A percentile compares a stretch with the other conserved stretches of the same genome.
phyloP scores from a whole-genome alignment of 225 moss, liverwort and hornwort genomes.

The Marchantia paleacea region DNA sequence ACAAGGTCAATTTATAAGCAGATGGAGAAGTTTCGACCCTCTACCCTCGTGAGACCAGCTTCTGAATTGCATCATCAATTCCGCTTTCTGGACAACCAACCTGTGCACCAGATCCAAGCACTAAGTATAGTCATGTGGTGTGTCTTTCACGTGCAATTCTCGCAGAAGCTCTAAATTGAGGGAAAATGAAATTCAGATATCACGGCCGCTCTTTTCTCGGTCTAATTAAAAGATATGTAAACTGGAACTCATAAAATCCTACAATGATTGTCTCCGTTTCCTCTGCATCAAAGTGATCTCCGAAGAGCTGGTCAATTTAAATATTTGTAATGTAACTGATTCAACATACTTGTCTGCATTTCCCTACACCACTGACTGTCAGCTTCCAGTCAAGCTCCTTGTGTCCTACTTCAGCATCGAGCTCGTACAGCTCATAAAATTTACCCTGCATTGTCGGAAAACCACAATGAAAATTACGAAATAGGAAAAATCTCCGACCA shows the following conservation, averaged over 20 bases:
- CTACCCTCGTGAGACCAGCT: conserved; percentile 81
- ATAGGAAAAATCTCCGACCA: too few relatives aligned
- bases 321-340: too few relatives aligned
- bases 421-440: conserved; percentile 90
- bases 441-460: conserved; percentile 54
- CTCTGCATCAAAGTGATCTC: too few relatives aligned
- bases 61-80: conserved; percentile 78
- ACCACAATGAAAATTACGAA: not conserved
- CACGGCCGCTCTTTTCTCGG: too few relatives aligned
- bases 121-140: too few relatives aligned
- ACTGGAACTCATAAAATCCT: too few relatives aligned
- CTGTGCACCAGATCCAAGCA: conserved; percentile 27
- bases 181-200: too few relatives aligned
- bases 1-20: not conserved
- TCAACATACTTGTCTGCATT: conserved; percentile 78
- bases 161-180: too few relatives aligned
- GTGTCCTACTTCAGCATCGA: conserved; percentile 92
- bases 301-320: too few relatives aligned
- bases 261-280: too few relatives aligned
- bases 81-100: conserved; percentile 94
- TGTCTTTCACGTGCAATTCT: too few relatives aligned
- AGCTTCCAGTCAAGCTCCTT: conserved; percentile 93
- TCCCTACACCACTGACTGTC: conserved; percentile 88
- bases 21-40: not conserved
- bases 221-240: too few relatives aligned